Conservation (phyloP, 2,329 filamentous ascomycete species). For the Phialophora macrospora region DNA sequence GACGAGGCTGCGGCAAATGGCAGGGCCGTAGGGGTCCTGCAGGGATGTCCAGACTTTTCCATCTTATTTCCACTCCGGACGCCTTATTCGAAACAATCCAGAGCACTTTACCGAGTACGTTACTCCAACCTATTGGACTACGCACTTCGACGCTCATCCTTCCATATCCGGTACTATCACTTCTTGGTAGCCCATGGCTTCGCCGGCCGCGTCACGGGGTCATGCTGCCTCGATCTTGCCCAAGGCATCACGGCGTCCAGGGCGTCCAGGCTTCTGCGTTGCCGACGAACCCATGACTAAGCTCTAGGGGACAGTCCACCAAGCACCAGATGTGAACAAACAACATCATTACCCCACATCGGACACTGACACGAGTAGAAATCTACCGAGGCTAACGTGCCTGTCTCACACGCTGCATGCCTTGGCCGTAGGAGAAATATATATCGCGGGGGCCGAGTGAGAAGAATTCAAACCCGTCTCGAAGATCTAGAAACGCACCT, state of each 20-base stretch:
- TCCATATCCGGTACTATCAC: neutral
- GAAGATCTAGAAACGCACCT: neutral
- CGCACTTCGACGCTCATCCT: neutral
- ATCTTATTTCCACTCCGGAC: too few relatives aligned
- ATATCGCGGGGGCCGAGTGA: neutral
- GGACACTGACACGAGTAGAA: neutral
- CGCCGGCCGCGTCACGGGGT: neutral
- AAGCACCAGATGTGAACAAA: neutral
- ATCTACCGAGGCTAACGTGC: slow-evolving; percentile 10
- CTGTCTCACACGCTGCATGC: neutral
- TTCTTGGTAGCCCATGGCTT: neutral
- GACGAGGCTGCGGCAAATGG: too few relatives aligned
- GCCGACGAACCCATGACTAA: neutral
- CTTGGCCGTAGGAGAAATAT: neutral
- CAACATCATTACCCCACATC: neutral
- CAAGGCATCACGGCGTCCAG: neutral
- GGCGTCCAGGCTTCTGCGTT: neutral
- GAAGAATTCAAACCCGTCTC: neutral
- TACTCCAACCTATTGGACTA: too few relatives aligned
- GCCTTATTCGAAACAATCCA: too few relatives aligned
- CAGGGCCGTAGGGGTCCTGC: too few relatives aligned
- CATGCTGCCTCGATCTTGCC: neutral
- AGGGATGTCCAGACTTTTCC: too few relatives aligned
- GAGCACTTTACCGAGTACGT: too few relatives aligned
- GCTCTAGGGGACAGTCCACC: neutral